Evolutionary conservation across 495 filamentous ascomycete species (phyloP).

Genomic region (Lindgomyces ingoldianus): DNA sequence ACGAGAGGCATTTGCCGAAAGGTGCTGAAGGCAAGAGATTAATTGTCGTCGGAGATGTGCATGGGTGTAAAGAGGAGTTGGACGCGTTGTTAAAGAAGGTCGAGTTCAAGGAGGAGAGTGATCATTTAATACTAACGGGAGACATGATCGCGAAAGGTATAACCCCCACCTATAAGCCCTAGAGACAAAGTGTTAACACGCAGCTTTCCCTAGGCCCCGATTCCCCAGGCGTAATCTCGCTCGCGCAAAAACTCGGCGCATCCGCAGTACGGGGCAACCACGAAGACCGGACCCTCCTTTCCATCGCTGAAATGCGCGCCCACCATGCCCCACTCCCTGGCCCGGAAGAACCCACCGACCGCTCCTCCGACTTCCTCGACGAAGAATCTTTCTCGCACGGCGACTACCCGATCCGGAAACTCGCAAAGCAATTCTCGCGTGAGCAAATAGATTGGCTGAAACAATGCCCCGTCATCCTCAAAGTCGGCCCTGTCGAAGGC

Average conservation of each 20-base stretch:
- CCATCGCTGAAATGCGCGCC: constrained; percentile 44
- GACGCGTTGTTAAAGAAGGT: constrained; percentile 66
- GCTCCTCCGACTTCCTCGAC: constrained; percentile 35
- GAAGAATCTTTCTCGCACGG: constrained; percentile 45
- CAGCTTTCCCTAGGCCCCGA: constrained; percentile 62
- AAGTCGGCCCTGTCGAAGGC: constrained; percentile 59
- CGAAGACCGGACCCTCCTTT: constrained; percentile 75
- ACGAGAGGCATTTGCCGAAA: constrained; percentile 35
- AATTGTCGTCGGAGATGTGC: constrained; percentile 84
- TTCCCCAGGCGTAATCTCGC: constrained; percentile 72
- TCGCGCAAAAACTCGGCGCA: constrained; percentile 68
- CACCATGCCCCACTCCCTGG: constrained; percentile 30
- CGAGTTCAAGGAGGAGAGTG: constrained; percentile 59
- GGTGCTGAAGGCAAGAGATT: constrained; percentile 49
- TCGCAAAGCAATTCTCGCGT: constrained; percentile 57
- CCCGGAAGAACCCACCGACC: constrained; percentile 12
- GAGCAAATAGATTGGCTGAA: constrained; percentile 71
- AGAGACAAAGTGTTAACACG: not conserved
- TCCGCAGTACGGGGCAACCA: constrained; percentile 90
- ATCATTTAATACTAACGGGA: constrained; percentile 81
- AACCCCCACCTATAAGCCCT: not conserved
- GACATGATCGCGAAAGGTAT: constrained; percentile 79
- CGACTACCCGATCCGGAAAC: constrained; percentile 47
- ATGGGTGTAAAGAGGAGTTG: constrained; percentile 75
- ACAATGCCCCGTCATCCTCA: constrained; percentile 71